These are phyloP conservation scores for Globisporangium uncinulatum DNA, from an alignment of 352 stramenopile species.

Conservation along the genomic window DNA sequence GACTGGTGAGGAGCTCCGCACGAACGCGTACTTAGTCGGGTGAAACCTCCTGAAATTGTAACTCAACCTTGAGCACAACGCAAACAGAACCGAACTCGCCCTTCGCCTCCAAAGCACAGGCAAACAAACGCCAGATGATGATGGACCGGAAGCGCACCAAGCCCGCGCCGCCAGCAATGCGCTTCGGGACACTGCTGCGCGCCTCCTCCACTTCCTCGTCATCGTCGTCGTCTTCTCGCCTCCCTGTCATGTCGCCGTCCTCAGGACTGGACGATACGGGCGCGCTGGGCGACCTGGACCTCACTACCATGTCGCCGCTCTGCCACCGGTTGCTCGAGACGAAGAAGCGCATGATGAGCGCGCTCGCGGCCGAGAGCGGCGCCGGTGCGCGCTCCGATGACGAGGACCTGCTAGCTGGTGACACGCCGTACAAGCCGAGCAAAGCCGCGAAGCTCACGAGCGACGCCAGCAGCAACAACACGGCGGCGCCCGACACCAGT, in stretches of 20 bases:
- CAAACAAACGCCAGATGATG: too few species aligned
- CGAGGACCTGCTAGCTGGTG: constrained; percentile 17
- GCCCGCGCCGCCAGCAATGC: background rate
- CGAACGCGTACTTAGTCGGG: too few species aligned
- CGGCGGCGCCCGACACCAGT: too few species aligned
- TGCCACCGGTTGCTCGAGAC: constrained; percentile 29
- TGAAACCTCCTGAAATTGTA: too few species aligned
- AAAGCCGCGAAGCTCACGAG: constrained; percentile 1
- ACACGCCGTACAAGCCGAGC: constrained; percentile 17
- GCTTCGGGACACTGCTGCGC: background rate
- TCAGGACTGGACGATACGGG: background rate
- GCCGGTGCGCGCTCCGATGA: constrained; percentile 41
- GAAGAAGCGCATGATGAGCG: constrained; percentile 43
- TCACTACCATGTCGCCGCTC: constrained; percentile 24
- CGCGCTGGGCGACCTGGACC: constrained; percentile 10
- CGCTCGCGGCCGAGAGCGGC: constrained; percentile 27
- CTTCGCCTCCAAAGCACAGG: too few species aligned
- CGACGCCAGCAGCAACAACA: constrained; percentile 10
- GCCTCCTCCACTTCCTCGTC: background rate
- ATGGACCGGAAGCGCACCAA: constrained; percentile 4
- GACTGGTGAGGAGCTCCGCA: too few species aligned
- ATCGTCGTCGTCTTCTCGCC: background rate
- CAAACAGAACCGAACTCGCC: too few species aligned
- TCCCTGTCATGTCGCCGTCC: too few species aligned
- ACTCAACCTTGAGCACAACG: too few species aligned